These are phyloP conservation scores for Abrus precatorius DNA, from an alignment of 306 rosid genomes.

Conservation along the genomic window DNA sequence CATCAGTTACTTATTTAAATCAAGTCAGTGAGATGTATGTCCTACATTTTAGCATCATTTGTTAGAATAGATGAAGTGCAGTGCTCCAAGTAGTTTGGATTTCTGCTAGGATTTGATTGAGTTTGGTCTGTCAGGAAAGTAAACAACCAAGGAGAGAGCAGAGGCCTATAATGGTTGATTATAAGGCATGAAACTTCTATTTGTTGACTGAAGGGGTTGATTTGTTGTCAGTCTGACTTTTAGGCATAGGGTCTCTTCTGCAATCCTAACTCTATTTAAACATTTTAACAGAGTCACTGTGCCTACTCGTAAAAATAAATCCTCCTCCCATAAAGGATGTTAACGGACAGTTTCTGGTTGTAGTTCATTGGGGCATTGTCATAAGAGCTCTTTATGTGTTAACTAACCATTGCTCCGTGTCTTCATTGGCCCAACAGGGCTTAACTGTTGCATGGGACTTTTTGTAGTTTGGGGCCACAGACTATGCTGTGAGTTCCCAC, in stretches of 20 bases:
- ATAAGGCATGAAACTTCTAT: not conserved
- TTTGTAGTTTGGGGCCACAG: not conserved
- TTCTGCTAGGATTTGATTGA: constrained; percentile 6
- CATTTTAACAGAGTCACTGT: not conserved
- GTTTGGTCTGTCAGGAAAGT: constrained; percentile 17
- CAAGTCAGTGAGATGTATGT: not conserved
- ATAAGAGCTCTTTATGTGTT: not conserved
- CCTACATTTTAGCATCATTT: constrained; percentile 4
- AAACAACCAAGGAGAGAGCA: constrained; percentile 8
- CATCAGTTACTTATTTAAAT: not conserved
- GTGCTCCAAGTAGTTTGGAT: constrained; percentile 8
- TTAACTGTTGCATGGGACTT: constrained; percentile 9
- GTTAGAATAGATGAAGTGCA: not conserved
- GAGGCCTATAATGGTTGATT: constrained; percentile 20
- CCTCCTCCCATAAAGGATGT: not conserved
- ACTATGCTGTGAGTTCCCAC: constrained; percentile 17
- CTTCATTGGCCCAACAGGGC: constrained; percentile 13
- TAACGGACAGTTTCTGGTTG: constrained; percentile 11
- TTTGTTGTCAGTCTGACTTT: not conserved
- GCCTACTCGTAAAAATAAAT: constrained; percentile 8
- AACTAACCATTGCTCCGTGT: not conserved
- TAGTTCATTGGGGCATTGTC: not conserved
- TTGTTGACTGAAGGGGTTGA: no score
- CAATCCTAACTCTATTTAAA: not conserved
- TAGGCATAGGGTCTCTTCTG: not conserved